These are phyloP conservation scores for Boletus fagicola DNA, from an alignment of 768 basidiomycete genomes.

Conservation along the genomic window DNA sequence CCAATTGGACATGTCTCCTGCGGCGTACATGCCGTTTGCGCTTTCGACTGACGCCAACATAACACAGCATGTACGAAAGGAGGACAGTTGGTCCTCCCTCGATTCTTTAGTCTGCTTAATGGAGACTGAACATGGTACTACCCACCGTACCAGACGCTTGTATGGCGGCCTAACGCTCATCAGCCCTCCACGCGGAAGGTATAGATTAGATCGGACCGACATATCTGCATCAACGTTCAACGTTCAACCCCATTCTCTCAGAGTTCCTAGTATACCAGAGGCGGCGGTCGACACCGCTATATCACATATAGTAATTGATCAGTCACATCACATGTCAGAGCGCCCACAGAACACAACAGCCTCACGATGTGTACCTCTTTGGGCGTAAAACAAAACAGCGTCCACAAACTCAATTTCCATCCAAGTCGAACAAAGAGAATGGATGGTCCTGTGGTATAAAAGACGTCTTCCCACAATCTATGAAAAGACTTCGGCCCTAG, in stretches of 20 bases:
- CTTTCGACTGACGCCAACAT: too few relatives aligned
- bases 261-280: too few relatives aligned
- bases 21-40: too few relatives aligned
- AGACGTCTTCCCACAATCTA: not conserved
- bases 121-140: not conserved
- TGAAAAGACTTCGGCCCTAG: not conserved
- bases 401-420: not conserved
- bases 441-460: not conserved
- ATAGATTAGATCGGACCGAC: not conserved
- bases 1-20: too few relatives aligned
- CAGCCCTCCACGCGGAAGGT: not conserved
- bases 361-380: not conserved
- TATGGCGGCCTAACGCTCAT: not conserved
- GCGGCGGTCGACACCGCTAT: too few relatives aligned
- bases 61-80: too few relatives aligned
- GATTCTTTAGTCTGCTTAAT: not conserved
- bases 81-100: too few relatives aligned
- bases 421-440: not conserved
- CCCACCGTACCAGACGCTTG: not conserved
- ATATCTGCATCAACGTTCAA: too few relatives aligned
- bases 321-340: not conserved
- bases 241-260: too few relatives aligned
- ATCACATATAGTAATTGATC: not conserved
- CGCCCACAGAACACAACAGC: not conserved
- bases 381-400: not conserved